Percentiles rank a stretch among this genome's conserved stretches.
These are phyloP conservation scores for Quercus phellos DNA, from an alignment of 331 rosid genomes.

Conservation along the genomic window DNA sequence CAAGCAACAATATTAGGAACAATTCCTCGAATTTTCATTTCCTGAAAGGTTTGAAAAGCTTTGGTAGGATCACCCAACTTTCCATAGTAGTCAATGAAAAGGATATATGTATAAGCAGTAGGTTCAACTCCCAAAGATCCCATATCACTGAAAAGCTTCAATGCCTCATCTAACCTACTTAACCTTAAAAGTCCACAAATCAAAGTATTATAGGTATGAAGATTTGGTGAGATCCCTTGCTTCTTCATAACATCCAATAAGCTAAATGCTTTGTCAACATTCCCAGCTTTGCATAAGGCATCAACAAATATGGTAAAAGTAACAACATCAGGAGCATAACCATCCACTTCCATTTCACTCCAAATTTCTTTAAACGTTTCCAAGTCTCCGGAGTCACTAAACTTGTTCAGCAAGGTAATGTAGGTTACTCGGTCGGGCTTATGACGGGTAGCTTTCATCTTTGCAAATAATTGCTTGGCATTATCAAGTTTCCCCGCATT, in stretches of 20 bases:
- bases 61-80: constrained; percentile 73
- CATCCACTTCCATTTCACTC: constrained; percentile 85
- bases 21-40: constrained; percentile 76
- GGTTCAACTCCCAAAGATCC: constrained; percentile 65
- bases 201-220: constrained; percentile 83
- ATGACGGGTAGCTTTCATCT: constrained; percentile 66
- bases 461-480: constrained; percentile 55
- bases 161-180: constrained; percentile 66
- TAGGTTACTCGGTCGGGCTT: constrained; percentile 85
- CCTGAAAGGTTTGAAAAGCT: constrained; percentile 71
- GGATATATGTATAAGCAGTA: constrained; percentile 76
- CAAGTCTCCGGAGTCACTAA: constrained; percentile 57
- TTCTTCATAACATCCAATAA: constrained; percentile 56
- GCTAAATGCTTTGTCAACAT: constrained; percentile 62
- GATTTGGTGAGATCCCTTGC: constrained; percentile 69
- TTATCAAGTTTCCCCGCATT: constrained; percentile 63
- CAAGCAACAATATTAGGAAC: constrained; percentile 79
- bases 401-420: constrained; percentile 76
- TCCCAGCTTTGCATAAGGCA: constrained; percentile 74
- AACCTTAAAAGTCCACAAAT: constrained; percentile 65
- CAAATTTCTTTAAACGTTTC: constrained; percentile 53
- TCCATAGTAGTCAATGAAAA: constrained; percentile 86
- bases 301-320: constrained; percentile 71
- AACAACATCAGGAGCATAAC: constrained; percentile 79
- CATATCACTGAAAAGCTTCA: constrained; percentile 62